A percentile compares a stretch with the other conserved stretches of the same genome.
These are phyloP conservation scores for Tylopilus sp. DNA, from an alignment of 768 basidiomycete species.

Conservation along the genomic window DNA sequence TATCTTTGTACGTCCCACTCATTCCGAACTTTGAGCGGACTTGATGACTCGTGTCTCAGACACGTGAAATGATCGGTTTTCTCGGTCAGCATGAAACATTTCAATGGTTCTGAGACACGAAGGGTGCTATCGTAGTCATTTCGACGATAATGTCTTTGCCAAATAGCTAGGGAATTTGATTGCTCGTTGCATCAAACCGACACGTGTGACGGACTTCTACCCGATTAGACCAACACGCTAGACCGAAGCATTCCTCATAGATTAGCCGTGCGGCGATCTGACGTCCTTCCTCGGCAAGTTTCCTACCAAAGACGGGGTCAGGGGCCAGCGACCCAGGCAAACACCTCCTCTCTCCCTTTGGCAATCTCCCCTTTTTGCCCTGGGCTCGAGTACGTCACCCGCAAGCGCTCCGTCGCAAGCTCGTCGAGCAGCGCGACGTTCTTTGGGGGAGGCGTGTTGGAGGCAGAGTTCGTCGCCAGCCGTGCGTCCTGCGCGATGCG, in stretches of 20 bases:
- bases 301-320: constrained; percentile 6
- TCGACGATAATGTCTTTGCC: too few relatives aligned
- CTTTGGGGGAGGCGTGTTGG: constrained; percentile 54
- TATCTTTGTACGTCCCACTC: constrained; percentile 4
- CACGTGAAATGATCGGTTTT: not conserved
- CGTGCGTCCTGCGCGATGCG: constrained; percentile 45
- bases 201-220: not conserved
- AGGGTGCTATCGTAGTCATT: too few relatives aligned
- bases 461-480: constrained; percentile 44
- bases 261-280: not conserved
- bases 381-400: constrained; percentile 56
- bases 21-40: too few relatives aligned
- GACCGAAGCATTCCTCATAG: not conserved
- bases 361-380: constrained; percentile 35
- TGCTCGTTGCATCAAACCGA: not conserved
- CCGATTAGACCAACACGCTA: not conserved
- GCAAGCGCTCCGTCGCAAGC: constrained; percentile 67
- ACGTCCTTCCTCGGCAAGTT: not conserved
- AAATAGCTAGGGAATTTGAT: not conserved
- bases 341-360: constrained; percentile 42
- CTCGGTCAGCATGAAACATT: not conserved
- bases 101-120: not conserved
- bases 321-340: constrained; percentile 39
- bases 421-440: constrained; percentile 60
- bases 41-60: too few relatives aligned